These are phyloP conservation scores for Arthrinium puccinioides DNA, from an alignment of 2,329 filamentous ascomycete species.

Conservation along the genomic window DNA sequence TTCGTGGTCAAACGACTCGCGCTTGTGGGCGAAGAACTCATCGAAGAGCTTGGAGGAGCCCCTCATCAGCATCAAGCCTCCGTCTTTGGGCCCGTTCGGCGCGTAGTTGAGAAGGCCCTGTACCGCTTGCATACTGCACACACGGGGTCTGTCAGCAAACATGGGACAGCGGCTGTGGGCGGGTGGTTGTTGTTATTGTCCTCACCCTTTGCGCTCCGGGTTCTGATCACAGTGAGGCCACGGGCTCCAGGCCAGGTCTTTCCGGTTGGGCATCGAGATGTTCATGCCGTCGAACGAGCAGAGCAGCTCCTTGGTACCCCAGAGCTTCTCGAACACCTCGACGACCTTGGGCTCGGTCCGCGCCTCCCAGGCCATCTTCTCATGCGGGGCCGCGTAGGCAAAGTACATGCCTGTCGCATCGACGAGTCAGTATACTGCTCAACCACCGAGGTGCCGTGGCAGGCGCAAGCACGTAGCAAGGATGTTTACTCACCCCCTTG, in stretches of 20 bases:
- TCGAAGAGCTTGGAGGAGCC: constrained; percentile 32
- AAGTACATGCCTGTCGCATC: constrained; percentile 38
- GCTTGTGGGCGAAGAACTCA: constrained; percentile 33
- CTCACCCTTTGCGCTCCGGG: too few species aligned
- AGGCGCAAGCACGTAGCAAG: too few species aligned
- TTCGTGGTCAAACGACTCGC: constrained; percentile 32
- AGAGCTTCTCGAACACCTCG: constrained; percentile 32
- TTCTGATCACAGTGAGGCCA: constrained; percentile 39
- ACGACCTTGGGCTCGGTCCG: constrained; percentile 31
- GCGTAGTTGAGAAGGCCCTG: constrained; percentile 37
- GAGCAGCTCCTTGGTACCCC: constrained; percentile 22
- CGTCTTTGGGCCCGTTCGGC: constrained; percentile 36
- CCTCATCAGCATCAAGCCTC: constrained; percentile 37
- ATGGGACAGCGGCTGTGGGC: too few species aligned
- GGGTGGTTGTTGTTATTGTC: too few species aligned
- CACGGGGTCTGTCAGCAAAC: too few species aligned
- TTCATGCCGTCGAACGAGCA: constrained; percentile 26
- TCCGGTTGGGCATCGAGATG: constrained; percentile 29
- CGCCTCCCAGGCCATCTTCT: constrained; percentile 36
- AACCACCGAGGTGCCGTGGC: too few species aligned
- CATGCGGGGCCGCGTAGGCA: constrained; percentile 29
- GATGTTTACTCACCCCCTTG: constrained; percentile 25
- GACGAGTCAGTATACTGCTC: too few species aligned
- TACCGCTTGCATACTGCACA: constrained; percentile 24
- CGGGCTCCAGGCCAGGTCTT: constrained; percentile 27